Evolutionary conservation across 345 rosid genomes (phyloP), one percentile per base, ranked within the genome.

Genomic region (Populus tremula): DNA sequence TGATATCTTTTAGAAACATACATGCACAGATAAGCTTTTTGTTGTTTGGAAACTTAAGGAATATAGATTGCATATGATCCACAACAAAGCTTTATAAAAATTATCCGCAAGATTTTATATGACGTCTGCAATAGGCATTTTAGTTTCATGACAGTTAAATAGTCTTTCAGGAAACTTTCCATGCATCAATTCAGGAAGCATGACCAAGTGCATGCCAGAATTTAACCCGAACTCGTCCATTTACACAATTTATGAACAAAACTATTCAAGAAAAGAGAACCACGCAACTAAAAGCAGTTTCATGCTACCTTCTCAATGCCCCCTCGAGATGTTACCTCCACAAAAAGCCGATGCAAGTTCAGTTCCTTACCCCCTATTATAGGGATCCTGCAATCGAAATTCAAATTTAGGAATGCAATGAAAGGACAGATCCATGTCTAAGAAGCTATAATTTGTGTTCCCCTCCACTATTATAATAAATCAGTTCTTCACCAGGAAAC

Each of bases 271-370:
- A 43, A 21, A 41, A 21, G n/a, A 12, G 31, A 49, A 27, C 2
- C 1, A 65, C 16, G 36, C 27, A 73, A 27, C 31, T 27, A 5
- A 31, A 29, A 38, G 29, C 16, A 17, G 54, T n/a, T 38, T 79
- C 59, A 17, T 17, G 53, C 47, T 87, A 92, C 99, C 98, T 94
- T 96, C 79, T 87, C 91, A 76, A 96, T 85, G 43, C 99, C 99
- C 65, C 99, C 99, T 10, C 98, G 96, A 78, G 97, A 76, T 25
- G 99, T 96, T 72, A 96, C 99, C 84, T 96, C 99, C 25, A 91
- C 80, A 75, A 96, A 96, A 77, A 96, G 97, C 67, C 82, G 86
- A 82, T 96, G 98, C 91, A 96, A 86, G 78, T 96, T 95, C 70
- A 96, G 86, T 65, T 92, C 97, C 82, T 82, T 90, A 43, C 99